Base-by-base conservation (phyloP, 306 rosid species). In the Neltuma alba region DNA sequence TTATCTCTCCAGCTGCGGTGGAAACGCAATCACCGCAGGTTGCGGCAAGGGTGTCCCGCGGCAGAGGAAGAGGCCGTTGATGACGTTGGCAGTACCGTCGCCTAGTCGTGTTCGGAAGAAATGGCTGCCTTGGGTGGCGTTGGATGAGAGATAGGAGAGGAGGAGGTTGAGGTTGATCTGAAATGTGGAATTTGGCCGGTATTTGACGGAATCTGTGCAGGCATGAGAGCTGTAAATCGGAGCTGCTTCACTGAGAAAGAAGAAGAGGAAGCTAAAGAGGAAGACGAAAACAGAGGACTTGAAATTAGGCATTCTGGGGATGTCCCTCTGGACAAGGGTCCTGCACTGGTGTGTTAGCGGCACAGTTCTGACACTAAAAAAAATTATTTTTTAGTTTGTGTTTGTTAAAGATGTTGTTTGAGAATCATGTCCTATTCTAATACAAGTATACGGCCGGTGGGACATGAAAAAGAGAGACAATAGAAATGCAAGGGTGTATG, bases 21-120 rank as follows among this genome's bases (percentile, higher is more conserved):
- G 54, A 68, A 4, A 83, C 72, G 23, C 81, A 75, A 0, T 83
- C 75, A 12, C 41, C 27, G n/a, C 87, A 83, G 3, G 54, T 0
- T 2, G 37, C 15, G 10, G 40, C 0, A 1, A 41, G 54, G 73
- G 73, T 12, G 45, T 83, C 87, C 86, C 83, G 20, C 87, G 76
- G 76, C 86, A 83, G 77, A 74, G 76, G 77, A 78, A 83, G 2
- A 83, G 76, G 57, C 86, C 86, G 1, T 83, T 66, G 25, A 74
- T 37, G 0, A 15, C 79, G 23, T 71, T 27, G 40, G 11, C 15
- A 3, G 14, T 34, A 1, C 48, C 23, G 63, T 64, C 70, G 9
- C 5, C 7, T 3, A 63, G 28, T 68, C 2, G 16, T 40, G 73
- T 68, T 23, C 75, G 30, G 75, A 48, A 10, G 68, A 71, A 82